Evolutionary conservation across 305 asterid genomes (phyloP), one percentile per base, ranked within the genome.

Genomic region (Ajuga reptans): DNA sequence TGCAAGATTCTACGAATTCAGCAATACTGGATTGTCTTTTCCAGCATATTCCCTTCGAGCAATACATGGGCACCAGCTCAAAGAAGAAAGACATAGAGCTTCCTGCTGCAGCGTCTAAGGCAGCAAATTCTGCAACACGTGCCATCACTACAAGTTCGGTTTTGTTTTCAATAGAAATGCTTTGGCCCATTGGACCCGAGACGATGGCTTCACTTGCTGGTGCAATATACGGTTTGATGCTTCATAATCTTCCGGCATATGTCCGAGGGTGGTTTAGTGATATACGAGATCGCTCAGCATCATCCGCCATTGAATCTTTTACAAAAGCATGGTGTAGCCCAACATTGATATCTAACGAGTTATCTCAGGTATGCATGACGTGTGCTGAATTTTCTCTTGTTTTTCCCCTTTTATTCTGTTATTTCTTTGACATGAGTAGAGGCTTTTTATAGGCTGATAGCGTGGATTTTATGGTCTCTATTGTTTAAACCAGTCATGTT

Each of bases 281-380:
- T 78, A 80, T 91, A 79, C 87, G 99, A 56, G 95, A 91, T 72
- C 99, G 99, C 53, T 87, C 96, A 3, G 81, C 79, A 36, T 89
- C 91, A 58, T 86, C 96, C 77, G 79, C 92, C 66, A 79, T 93
- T 68, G 99, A 93, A 77, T 85, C 90, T 65, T 93, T 91, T 77
- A 89, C 96, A 10, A 89, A 86, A 73, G 76, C 89, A 53, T 93
- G 95, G 91, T 93, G 99, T 80, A 89, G 99, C 88, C 95, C 99
- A 16, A 82, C 84, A 68, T 77, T 93, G 78, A 86, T 93, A 71
- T 81, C 88, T 52, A 87, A 89, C 68, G 99, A 93, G 75, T 81
- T 93, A 69, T 81, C 87, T 70, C 95, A 87, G 96, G 99, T 93
- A 42, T 60, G 87, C 66, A 63, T 66, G 60, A 42, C 11, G 3